Percentiles rank a stretch among this genome's conserved stretches.
phyloP scores from a whole-genome alignment of 305 asterid species.

The Rubia tinctorum region DNA sequence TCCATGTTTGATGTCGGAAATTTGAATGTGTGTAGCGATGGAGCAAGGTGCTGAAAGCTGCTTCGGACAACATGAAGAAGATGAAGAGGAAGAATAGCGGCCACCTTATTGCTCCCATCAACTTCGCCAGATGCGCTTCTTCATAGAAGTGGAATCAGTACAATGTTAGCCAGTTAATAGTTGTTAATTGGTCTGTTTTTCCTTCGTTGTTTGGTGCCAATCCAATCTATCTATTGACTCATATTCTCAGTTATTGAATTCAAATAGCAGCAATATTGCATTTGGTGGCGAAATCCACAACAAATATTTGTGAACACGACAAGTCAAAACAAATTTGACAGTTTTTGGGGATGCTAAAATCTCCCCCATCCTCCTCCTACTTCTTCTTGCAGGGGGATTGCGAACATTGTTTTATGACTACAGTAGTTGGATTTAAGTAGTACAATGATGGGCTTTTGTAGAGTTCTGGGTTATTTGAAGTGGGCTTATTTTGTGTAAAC shows the following conservation, averaged over 20 bases:
- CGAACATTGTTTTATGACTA: too few relatives aligned
- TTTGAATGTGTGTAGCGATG: conserved; percentile 33
- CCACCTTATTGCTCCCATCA: conserved; percentile 7
- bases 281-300: too few relatives aligned
- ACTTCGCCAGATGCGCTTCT: conserved; percentile 8
- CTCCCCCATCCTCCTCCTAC: too few relatives aligned
- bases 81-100: conserved; percentile 33
- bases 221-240: not conserved
- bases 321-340: too few relatives aligned
- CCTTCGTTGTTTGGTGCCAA: not conserved
- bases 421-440: too few relatives aligned
- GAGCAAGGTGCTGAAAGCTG: conserved; percentile 60
- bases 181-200: not conserved
- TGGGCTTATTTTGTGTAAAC: too few relatives aligned
- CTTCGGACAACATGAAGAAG: conserved; percentile 65
- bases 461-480: too few relatives aligned
- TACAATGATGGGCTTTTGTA: too few relatives aligned
- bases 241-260: not conserved
- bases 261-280: not conserved
- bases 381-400: too few relatives aligned
- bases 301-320: too few relatives aligned
- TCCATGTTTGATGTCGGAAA: not conserved
- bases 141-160: not conserved
- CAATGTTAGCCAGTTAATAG: not conserved
- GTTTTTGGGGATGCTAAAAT: too few relatives aligned